Evolutionary conservation across 2,329 filamentous ascomycete species (phyloP).

Genomic region (Pseudopyrenochaeta lycopersici): DNA sequence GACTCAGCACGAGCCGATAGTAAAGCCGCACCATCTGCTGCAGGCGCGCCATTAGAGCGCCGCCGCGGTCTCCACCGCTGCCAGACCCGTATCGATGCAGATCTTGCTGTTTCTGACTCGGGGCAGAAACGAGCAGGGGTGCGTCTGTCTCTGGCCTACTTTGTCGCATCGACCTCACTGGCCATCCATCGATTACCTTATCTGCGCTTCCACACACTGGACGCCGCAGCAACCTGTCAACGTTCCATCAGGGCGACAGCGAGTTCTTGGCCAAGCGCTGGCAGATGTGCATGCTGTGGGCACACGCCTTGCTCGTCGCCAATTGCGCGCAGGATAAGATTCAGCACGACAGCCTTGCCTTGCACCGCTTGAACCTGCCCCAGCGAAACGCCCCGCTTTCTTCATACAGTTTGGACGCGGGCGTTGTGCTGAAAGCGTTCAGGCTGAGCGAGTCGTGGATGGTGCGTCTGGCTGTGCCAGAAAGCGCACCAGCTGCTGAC

Average conservation of each 20-base stretch:
- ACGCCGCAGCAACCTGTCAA: constrained; percentile 42
- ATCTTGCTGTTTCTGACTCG: constrained; percentile 46
- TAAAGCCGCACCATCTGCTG: constrained; percentile 41
- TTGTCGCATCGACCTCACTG: constrained; percentile 26
- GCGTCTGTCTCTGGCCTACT: constrained; percentile 35
- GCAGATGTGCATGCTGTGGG: constrained; percentile 30
- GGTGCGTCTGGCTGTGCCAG: constrained; percentile 28
- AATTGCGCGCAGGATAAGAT: background rate
- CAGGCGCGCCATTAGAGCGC: constrained; percentile 34
- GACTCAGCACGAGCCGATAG: constrained; percentile 46
- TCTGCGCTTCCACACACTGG: constrained; percentile 30
- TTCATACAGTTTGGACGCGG: constrained; percentile 13
- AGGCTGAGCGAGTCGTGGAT: constrained; percentile 22
- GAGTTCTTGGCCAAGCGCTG: constrained; percentile 26
- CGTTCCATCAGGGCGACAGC: constrained; percentile 35
- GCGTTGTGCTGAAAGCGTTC: constrained; percentile 14
- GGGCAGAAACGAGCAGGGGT: constrained; percentile 39
- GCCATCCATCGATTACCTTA: constrained; percentile 31
- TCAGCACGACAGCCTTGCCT: constrained; percentile 17
- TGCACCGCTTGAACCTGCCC: constrained; percentile 14
- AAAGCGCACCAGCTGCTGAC: background rate
- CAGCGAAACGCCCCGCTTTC: constrained; percentile 11
- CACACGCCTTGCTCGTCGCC: constrained; percentile 19
- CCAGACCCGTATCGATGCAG: constrained; percentile 34
- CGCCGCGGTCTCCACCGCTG: constrained; percentile 36